Base-by-base conservation (phyloP, 768 basidiomycete genomes). In the Suillus brevipes region DNA sequence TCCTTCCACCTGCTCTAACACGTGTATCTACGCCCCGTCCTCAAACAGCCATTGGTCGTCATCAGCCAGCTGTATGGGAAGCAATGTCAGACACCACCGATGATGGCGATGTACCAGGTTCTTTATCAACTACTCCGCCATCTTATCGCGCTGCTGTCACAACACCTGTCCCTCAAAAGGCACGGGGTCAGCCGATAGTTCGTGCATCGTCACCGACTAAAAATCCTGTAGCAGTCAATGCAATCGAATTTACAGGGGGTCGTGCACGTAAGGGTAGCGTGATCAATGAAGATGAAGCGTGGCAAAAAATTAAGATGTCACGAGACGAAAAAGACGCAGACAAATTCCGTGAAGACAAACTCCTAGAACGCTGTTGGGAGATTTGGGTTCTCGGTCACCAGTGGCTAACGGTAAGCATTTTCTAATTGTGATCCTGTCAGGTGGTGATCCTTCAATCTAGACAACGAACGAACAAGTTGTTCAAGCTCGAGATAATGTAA, bases 241-340 rank as follows among this genome's bases (percentile, higher is more conserved):
- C 67, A 57, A 43, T 25, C 10, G 58, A 59, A 40, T 31, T 28
- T 28, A 7, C 58, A 31, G 70, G 70, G 66, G 64, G 69, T 25
- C 74, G 81, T 57, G 82, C 80, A 66, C 80, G 81, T 34, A 83
- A 77, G 68, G 82, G 80, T 14, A 85, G 80, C 67, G 78, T 81
- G n/a, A 75, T 87, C 23, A 87, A 90, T 69, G 86, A 89, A 71
- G 86, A 89, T 62, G 89, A 91, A 64, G 89, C 89, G 0, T 94
- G 91, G 90, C 87, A 87, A 68, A 91, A 87, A 67, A 87, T 92
- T 40, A 82, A 84, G 71, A 85, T 89, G 81, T 82, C 85, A 55
- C 85, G 85, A 69, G 87, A 91, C 67, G 89, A 93, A 71, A 80
- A 83, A 68, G 84, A 86, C 36, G 94, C 94, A 23, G 90, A 88